These are phyloP conservation scores for Penicillium sp. DNA, from an alignment of 2,329 filamentous ascomycete genomes.

Conservation along the genomic window DNA sequence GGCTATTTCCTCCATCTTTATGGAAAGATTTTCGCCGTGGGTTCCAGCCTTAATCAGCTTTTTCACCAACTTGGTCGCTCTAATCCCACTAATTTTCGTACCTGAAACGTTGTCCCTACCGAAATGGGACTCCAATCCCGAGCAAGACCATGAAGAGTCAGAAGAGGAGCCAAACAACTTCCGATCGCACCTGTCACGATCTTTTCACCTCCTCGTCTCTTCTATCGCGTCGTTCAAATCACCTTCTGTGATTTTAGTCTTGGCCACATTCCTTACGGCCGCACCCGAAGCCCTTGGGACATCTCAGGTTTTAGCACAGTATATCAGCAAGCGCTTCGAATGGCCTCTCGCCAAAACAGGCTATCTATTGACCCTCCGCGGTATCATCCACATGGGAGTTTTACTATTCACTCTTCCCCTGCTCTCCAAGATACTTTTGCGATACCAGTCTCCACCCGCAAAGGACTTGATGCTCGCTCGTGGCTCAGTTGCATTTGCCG, in stretches of 20 bases:
- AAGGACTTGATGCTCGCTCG: background rate
- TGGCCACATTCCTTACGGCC: background rate
- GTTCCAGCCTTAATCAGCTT: background rate
- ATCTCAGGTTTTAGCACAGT: background rate
- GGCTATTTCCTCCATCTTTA: background rate
- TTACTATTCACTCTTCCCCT: background rate
- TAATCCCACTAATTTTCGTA: background rate
- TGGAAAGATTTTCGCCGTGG: background rate
- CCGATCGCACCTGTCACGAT: background rate
- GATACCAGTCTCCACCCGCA: background rate
- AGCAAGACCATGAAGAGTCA: background rate
- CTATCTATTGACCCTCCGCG: background rate
- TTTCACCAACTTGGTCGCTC: background rate
- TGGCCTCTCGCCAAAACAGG: background rate
- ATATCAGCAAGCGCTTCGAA: background rate
- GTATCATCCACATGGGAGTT: background rate
- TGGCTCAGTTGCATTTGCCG: background rate
- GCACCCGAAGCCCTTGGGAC: background rate
- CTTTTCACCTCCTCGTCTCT: background rate
- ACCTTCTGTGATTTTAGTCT: background rate
- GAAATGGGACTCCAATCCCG: background rate
- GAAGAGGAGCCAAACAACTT: background rate
- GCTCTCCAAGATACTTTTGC: background rate
- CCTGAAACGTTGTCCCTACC: background rate
- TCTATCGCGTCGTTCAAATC: background rate